These are phyloP conservation scores for Oemleria cerasiformis DNA, from an alignment of 306 rosid species.

Conservation along the genomic window DNA sequence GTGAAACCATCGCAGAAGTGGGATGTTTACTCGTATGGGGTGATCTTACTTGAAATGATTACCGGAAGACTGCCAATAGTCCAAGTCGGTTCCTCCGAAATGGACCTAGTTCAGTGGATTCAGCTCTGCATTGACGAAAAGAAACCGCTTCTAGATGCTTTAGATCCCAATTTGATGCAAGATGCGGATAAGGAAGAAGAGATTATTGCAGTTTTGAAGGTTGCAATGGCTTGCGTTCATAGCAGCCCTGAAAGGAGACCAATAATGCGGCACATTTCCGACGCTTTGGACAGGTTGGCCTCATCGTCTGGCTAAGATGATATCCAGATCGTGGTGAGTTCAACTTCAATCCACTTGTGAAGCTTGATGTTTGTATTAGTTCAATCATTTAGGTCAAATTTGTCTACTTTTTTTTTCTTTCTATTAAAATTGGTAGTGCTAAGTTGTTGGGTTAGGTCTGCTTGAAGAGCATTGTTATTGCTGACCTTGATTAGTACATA, in stretches of 20 bases:
- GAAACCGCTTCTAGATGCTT: slow-evolving; percentile 78
- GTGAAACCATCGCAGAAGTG: slow-evolving; percentile 98
- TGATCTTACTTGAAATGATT: slow-evolving; percentile 80
- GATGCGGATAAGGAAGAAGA: slow-evolving; percentile 77
- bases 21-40: slow-evolving; percentile 94
- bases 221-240: slow-evolving; percentile 86
- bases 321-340: slow-evolving; percentile 19
- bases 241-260: slow-evolving; percentile 88
- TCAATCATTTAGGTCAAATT: slow-evolving; percentile 23
- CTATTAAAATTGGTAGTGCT: slow-evolving; percentile 12
- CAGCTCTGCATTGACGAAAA: slow-evolving; percentile 92
- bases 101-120: slow-evolving; percentile 94
- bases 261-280: slow-evolving; percentile 76
- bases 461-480: slow-evolving; percentile 15
- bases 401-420: slow-evolving; percentile 20
- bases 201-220: slow-evolving; percentile 78
- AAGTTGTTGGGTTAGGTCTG: slow-evolving; percentile 20
- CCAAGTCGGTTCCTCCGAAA: slow-evolving; percentile 70
- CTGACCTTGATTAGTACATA: slow-evolving; percentile 15
- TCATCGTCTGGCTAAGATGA: slow-evolving; percentile 46
- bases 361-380: slow-evolving; percentile 28
- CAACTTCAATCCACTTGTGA: slow-evolving; percentile 31
- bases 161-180: slow-evolving; percentile 66
- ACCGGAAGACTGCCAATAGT: slow-evolving; percentile 76
- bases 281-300: slow-evolving; percentile 69